Evolutionary conservation across 2,329 filamentous ascomycete genomes (phyloP).

Genomic region (Aureobasidium sp.): DNA sequence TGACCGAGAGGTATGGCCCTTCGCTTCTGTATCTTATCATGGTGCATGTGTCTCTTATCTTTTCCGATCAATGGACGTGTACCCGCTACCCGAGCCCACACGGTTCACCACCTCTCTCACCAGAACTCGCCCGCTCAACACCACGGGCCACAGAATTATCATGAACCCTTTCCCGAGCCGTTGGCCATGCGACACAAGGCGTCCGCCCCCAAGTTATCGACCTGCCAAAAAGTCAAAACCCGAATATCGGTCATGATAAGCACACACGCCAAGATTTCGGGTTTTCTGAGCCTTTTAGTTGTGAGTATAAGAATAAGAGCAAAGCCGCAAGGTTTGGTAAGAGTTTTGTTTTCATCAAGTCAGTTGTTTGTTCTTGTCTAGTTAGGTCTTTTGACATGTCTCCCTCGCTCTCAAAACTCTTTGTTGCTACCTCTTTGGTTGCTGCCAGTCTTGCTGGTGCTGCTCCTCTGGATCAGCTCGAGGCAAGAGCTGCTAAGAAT

Average conservation of each 20-base stretch:
- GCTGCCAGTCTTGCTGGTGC: conserved; percentile 5
- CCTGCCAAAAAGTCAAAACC: conserved; percentile 7
- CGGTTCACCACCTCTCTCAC: background rate
- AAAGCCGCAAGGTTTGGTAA: background rate
- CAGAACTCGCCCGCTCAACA: background rate
- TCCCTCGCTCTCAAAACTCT: conserved; percentile 8
- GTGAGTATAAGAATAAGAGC: background rate
- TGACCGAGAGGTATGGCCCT: background rate
- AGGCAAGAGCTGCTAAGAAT: background rate
- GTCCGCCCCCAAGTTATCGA: background rate
- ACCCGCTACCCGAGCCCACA: background rate
- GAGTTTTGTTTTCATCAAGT: background rate
- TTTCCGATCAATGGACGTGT: background rate
- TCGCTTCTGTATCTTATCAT: background rate
- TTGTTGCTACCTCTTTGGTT: conserved; percentile 6
- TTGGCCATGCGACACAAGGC: conserved; percentile 6
- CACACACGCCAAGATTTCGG: conserved; percentile 2
- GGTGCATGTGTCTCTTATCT: conserved; percentile 1
- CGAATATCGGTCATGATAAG: conserved; percentile 3
- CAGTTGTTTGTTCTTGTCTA: background rate
- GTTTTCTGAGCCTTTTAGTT: background rate
- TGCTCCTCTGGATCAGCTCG: conserved; percentile 2
- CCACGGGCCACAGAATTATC: background rate
- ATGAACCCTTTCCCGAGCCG: background rate
- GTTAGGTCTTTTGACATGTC: conserved; percentile 3